Conservation (phyloP, 108 stramenopile species). For the Craspedostauros australis region DNA sequence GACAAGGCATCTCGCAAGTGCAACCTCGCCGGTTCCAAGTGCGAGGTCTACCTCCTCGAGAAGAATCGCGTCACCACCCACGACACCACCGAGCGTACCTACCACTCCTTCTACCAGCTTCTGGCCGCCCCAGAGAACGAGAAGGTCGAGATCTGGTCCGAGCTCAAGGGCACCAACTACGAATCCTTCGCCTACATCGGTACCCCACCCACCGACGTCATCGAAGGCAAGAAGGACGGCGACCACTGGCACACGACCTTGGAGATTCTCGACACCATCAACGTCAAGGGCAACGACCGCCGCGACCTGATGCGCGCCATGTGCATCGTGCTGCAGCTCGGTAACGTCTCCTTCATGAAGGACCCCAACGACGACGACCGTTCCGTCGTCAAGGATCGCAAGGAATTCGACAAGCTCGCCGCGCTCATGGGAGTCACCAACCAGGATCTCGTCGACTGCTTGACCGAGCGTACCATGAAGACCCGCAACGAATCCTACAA, state of each 20-base stretch:
- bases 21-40: slow-evolving; percentile 64
- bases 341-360: slow-evolving; percentile 79
- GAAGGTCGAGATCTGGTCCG: slow-evolving; percentile 58
- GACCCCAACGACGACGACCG: slow-evolving; percentile 60
- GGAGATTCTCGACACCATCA: slow-evolving; percentile 57
- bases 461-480: slow-evolving; percentile 76
- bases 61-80: slow-evolving; percentile 92
- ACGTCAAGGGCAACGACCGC: slow-evolving; percentile 54
- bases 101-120: slow-evolving; percentile 98
- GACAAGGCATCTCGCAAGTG: slow-evolving; percentile 45
- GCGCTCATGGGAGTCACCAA: slow-evolving; percentile 65
- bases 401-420: slow-evolving; percentile 61
- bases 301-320: slow-evolving; percentile 64
- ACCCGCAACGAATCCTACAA: slow-evolving; percentile 74
- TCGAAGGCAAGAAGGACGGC: slow-evolving; percentile 75
- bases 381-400: slow-evolving; percentile 47
- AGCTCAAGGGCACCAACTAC: slow-evolving; percentile 55
- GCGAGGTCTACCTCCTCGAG: slow-evolving; percentile 94
- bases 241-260: slow-evolving; percentile 68
- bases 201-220: slow-evolving; percentile 29
- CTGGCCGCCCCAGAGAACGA: slow-evolving; percentile 66
- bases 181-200: slow-evolving; percentile 71
- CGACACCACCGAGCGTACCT: slow-evolving; percentile 91
- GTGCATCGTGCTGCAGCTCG: slow-evolving; percentile 81
- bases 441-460: slow-evolving; percentile 47